Evolutionary conservation across 371 early-diverging fungal genomes (phyloP).

Genomic region (Lichtheimia ornata): DNA sequence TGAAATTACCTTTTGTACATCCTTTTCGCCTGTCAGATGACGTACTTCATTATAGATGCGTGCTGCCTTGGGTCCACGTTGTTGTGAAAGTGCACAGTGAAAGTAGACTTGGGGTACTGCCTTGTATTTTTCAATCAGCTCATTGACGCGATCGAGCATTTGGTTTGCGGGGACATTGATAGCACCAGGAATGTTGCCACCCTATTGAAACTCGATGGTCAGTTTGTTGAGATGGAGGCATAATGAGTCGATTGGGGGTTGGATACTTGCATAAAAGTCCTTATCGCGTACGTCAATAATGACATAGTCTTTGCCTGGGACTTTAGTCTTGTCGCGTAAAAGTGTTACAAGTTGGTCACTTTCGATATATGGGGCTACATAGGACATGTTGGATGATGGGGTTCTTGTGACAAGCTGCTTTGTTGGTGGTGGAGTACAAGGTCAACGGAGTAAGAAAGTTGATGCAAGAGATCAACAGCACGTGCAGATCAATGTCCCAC

Average conservation of each 20-base stretch:
- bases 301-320: conserved; percentile 68
- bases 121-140: conserved; percentile 52
- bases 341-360: conserved; percentile 60
- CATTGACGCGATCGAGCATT: conserved; percentile 51
- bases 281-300: conserved; percentile 82
- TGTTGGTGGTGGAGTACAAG: neutral
- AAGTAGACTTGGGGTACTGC: conserved; percentile 72
- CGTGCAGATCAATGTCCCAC: conserved; percentile 2
- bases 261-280: conserved; percentile 64
- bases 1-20: conserved; percentile 22
- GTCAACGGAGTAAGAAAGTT: neutral
- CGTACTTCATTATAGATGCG: conserved; percentile 68
- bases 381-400: conserved; percentile 22
- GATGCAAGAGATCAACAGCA: neutral
- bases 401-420: neutral
- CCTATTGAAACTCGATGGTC: conserved; percentile 34
- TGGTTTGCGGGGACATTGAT: conserved; percentile 74
- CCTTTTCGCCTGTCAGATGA: conserved; percentile 29
- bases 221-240: neutral
- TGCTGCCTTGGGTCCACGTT: conserved; percentile 79
- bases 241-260: neutral
- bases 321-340: conserved; percentile 55
- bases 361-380: conserved; percentile 50
- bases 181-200: conserved; percentile 83
- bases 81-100: conserved; percentile 85